Conservation (phyloP, 345 rosid species). For the Anacardium occidentale region DNA sequence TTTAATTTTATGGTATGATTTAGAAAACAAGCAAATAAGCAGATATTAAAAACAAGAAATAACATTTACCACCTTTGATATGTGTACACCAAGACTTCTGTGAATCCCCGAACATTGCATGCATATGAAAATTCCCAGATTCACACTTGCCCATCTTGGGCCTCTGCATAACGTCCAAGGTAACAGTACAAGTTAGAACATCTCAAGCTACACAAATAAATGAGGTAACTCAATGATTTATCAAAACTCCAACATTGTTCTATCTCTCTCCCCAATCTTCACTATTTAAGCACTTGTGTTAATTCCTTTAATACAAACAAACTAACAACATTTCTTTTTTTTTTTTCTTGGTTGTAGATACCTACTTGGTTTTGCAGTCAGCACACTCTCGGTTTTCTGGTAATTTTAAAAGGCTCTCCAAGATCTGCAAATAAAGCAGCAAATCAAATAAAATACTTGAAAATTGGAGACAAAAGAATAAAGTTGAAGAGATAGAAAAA, state of each 20-base stretch:
- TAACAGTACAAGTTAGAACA: slow-evolving; percentile 20
- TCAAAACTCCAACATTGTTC: neutral
- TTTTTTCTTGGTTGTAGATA: slow-evolving; percentile 12
- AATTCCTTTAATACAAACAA: neutral
- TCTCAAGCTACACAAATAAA: neutral
- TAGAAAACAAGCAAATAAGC: neutral
- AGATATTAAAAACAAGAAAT: slow-evolving; percentile 10
- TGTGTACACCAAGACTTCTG: slow-evolving; percentile 93
- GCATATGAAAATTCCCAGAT: slow-evolving; percentile 95
- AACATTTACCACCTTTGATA: slow-evolving; percentile 64
- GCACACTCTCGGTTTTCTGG: slow-evolving; percentile 94
- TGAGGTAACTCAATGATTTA: neutral
- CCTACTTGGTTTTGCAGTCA: slow-evolving; percentile 93
- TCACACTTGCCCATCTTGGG: slow-evolving; percentile 98
- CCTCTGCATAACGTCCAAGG: slow-evolving; percentile 48
- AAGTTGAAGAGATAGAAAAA: neutral
- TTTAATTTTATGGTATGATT: neutral
- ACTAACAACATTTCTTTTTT: neutral
- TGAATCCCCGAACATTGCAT: slow-evolving; percentile 95
- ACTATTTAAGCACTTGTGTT: neutral
- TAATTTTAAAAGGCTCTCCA: slow-evolving; percentile 82
- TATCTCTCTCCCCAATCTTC: neutral
- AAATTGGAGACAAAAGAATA: no score
- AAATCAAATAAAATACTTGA: slow-evolving; percentile 4
- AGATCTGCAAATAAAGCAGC: slow-evolving; percentile 46